These are phyloP conservation scores for Solanum hybrid DNA, from an alignment of 305 asterid genomes.

Conservation along the genomic window DNA sequence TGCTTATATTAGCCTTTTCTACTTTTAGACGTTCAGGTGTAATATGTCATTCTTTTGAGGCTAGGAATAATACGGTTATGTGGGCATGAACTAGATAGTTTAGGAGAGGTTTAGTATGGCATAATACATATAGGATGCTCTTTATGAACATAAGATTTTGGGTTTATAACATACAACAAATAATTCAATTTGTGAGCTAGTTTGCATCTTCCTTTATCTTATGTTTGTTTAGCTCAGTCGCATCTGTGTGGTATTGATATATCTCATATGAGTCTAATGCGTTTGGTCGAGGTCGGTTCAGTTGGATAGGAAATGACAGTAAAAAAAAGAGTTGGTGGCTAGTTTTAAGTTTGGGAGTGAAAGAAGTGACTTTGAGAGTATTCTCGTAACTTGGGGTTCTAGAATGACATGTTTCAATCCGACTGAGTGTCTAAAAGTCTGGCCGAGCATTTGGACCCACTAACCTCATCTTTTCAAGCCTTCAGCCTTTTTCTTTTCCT, in stretches of 20 bases:
- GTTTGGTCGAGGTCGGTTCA: neutral
- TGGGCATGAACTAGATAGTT: neutral
- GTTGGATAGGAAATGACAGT: neutral
- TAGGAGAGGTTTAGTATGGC: neutral
- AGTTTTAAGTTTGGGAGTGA: neutral
- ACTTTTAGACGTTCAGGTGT: neutral
- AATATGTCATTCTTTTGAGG: neutral
- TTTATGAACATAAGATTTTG: neutral
- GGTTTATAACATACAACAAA: neutral
- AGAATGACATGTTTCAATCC: neutral
- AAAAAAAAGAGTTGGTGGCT: neutral
- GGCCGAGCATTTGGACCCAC: neutral
- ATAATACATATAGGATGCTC: neutral
- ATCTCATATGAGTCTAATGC: neutral
- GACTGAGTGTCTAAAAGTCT: neutral
- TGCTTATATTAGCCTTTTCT: neutral
- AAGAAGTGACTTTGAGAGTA: neutral
- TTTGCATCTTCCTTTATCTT: neutral
- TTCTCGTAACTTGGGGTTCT: neutral
- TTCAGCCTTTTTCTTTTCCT: neutral
- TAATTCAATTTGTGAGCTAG: neutral
- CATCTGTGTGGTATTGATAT: neutral
- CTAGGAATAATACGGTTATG: neutral
- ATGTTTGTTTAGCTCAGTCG: too few relatives aligned
- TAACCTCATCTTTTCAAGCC: neutral